Percentiles rank a stretch among this genome's conserved stretches.
phyloP scores from a whole-genome alignment of 1,284 basidiomycete species.

The Sanghuangporus sanghuang region DNA sequence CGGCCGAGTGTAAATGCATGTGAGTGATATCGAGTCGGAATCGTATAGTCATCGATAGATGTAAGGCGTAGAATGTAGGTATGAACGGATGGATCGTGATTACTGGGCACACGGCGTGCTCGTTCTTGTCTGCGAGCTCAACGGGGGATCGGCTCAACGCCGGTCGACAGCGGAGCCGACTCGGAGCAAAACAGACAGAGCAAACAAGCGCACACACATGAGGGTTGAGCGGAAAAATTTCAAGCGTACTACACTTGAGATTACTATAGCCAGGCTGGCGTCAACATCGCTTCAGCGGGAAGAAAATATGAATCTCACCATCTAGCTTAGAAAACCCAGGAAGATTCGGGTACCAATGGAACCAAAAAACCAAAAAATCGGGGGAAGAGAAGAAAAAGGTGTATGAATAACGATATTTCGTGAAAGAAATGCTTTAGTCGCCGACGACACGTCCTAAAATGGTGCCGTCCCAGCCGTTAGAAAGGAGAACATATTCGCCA shows the following conservation, averaged over 20 bases:
- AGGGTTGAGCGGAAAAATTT: background rate
- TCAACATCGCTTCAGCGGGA: background rate
- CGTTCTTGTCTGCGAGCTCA: background rate
- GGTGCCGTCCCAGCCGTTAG: conserved; percentile 53
- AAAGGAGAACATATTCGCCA: conserved; percentile 61
- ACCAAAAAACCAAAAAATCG: background rate
- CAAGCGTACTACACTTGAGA: background rate
- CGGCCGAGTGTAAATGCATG: too few species aligned
- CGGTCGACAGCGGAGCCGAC: background rate
- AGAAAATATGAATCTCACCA: background rate
- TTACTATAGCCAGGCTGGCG: background rate
- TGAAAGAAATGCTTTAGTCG: background rate
- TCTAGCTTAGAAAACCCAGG: background rate
- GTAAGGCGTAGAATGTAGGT: too few species aligned
- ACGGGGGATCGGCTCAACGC: background rate
- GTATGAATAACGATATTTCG: background rate
- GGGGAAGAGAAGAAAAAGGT: background rate
- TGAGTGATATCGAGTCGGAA: too few species aligned
- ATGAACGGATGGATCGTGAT: too few species aligned
- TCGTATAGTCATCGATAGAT: too few species aligned
- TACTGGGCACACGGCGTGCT: too few species aligned
- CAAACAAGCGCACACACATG: background rate
- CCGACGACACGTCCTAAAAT: conserved; percentile 16
- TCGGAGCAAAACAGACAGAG: background rate
- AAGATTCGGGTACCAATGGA: background rate